A percentile compares a stretch with the other conserved stretches of the same genome.
Evolutionary conservation across 2,329 filamentous ascomycete genomes (phyloP).

Genomic region (Fusarium staphyleae): DNA sequence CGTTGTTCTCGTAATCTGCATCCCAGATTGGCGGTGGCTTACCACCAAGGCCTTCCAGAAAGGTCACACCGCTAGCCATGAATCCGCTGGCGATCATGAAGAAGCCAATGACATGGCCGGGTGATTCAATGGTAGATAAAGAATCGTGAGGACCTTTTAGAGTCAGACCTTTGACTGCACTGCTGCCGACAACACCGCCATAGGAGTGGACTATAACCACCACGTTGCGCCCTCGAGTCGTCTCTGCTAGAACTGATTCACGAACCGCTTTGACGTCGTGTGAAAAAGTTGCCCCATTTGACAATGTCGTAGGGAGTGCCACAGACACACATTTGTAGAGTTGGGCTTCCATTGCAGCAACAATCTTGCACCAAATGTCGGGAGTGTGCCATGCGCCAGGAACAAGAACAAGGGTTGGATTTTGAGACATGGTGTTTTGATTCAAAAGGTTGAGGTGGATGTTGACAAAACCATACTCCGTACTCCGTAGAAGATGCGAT

Average conservation of each 20-base stretch:
- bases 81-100: slow-evolving; percentile 56
- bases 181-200: slow-evolving; percentile 55
- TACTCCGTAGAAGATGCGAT: too few species aligned
- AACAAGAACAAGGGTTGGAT: slow-evolving; percentile 52
- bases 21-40: slow-evolving; percentile 53
- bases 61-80: slow-evolving; percentile 46
- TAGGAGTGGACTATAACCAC: slow-evolving; percentile 58
- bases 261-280: slow-evolving; percentile 52
- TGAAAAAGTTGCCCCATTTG: slow-evolving; percentile 49
- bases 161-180: slow-evolving; percentile 54
- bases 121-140: neutral
- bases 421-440: slow-evolving; percentile 28
- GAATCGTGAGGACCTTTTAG: slow-evolving; percentile 8
- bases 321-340: slow-evolving; percentile 47
- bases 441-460: neutral
- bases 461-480: too few species aligned
- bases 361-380: slow-evolving; percentile 48
- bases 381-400: slow-evolving; percentile 57
- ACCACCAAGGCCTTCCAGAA: slow-evolving; percentile 52
- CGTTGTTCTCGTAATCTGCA: slow-evolving; percentile 50
- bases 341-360: slow-evolving; percentile 44
- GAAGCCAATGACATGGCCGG: slow-evolving; percentile 53
- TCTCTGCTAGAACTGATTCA: slow-evolving; percentile 47
- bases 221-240: slow-evolving; percentile 49
- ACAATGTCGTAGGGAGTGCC: slow-evolving; percentile 49